phyloP scores from a whole-genome alignment of 208 protist genomes.

The Acanthamoeba culbertsoni region DNA sequence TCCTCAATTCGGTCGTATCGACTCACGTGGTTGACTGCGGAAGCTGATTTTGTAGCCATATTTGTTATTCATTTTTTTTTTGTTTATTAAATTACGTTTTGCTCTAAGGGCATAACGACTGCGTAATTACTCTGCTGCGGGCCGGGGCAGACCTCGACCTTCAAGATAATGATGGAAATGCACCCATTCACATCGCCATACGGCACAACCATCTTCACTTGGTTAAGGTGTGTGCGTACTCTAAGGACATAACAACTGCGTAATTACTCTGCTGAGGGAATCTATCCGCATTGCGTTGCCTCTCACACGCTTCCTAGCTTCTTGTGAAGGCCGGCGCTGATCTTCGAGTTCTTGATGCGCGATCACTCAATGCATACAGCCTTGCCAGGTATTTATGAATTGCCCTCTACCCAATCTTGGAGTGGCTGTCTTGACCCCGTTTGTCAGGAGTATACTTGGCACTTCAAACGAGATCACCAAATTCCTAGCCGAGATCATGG shows the following conservation, averaged over 20 bases:
- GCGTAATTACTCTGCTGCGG: background rate
- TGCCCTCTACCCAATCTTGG: background rate
- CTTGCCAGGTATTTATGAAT: background rate
- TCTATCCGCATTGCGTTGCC: background rate
- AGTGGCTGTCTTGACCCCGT: background rate
- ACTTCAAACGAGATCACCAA: background rate
- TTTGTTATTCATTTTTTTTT: background rate
- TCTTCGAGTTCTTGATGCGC: background rate
- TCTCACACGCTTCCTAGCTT: background rate
- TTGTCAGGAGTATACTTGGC: background rate
- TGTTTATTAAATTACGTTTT: background rate
- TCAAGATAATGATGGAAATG: constrained; percentile 13
- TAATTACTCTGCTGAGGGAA: background rate
- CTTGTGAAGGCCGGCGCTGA: constrained; percentile 9
- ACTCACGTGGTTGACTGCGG: no score
- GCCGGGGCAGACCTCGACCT: constrained; percentile 20
- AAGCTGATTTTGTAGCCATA: background rate
- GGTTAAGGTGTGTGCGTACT: background rate
- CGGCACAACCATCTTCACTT: background rate
- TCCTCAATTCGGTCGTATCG: background rate
- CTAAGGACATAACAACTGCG: background rate
- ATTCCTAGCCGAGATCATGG: constrained; percentile 47
- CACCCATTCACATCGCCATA: constrained; percentile 14
- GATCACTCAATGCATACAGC: background rate
- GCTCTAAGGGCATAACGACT: background rate